Conservation (phyloP, 257 asterid species). For the Craterostigma plantagineum region DNA sequence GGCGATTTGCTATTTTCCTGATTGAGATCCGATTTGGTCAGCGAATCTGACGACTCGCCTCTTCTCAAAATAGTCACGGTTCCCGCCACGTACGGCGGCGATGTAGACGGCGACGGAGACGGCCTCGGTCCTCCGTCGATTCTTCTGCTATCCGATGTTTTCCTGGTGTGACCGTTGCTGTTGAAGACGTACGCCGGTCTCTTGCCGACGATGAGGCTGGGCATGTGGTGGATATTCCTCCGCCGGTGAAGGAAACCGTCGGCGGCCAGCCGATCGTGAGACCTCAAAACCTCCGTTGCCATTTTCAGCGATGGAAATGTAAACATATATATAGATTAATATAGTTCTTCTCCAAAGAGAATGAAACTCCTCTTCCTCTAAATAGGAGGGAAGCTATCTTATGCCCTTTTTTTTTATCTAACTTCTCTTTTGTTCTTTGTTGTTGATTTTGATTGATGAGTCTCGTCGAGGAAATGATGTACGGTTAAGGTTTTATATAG, state of each 20-base stretch:
- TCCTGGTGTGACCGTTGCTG: conserved; percentile 3
- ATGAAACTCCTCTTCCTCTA: too few species aligned
- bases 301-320: not conserved
- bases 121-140: not conserved
- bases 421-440: too few species aligned
- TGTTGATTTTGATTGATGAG: too few species aligned
- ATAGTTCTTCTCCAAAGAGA: too few species aligned
- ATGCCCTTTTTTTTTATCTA: too few species aligned
- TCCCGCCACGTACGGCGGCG: conserved; percentile 4
- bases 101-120: conserved; percentile 4
- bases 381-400: too few species aligned
- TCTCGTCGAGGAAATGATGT: too few species aligned
- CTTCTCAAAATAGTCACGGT: conserved; percentile 10
- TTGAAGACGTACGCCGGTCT: not conserved
- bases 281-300: conserved; percentile 17
- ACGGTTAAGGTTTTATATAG: too few species aligned
- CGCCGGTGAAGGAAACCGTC: conserved; percentile 8
- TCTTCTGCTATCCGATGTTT: conserved; percentile 8
- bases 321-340: too few species aligned
- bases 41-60: conserved; percentile 29
- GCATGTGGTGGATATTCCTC: not conserved
- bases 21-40: not conserved
- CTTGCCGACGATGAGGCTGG: not conserved
- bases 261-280: conserved; percentile 10
- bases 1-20: too few species aligned